These are phyloP conservation scores for Spiraea crenata DNA, from an alignment of 331 rosid species.

Conservation along the genomic window DNA sequence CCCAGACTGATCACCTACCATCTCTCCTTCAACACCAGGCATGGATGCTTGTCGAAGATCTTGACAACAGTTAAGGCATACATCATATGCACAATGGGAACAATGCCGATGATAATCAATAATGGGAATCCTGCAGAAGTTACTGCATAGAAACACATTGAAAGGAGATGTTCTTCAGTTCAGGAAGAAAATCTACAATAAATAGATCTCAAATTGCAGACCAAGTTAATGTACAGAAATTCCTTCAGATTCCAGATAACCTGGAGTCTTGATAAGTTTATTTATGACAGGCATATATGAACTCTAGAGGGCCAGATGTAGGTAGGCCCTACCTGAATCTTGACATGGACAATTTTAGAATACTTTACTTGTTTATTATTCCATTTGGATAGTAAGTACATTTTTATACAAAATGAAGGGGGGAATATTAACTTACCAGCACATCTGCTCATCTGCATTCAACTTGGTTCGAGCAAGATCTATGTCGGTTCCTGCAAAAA, in stretches of 20 bases:
- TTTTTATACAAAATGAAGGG: background rate
- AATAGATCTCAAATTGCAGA: slow-evolving; percentile 18
- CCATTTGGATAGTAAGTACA: background rate
- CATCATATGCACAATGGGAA: slow-evolving; percentile 74
- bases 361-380: background rate
- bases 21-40: slow-evolving; percentile 24
- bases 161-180: slow-evolving; percentile 19
- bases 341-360: background rate
- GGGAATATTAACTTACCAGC: slow-evolving; percentile 63
- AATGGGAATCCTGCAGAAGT: slow-evolving; percentile 92
- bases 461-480: slow-evolving; percentile 79
- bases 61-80: slow-evolving; percentile 83
- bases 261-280: background rate
- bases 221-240: background rate
- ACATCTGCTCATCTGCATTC: slow-evolving; percentile 98
- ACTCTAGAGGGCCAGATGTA: background rate
- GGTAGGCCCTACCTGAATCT: slow-evolving; percentile 2
- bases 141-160: slow-evolving; percentile 55
- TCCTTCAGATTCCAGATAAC: slow-evolving; percentile 5
- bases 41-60: slow-evolving; percentile 73
- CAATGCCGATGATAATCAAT: slow-evolving; percentile 96
- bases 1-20: slow-evolving; percentile 15
- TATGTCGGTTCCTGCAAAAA: slow-evolving; percentile 64
- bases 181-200: slow-evolving; percentile 17
- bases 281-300: background rate